Conservation (phyloP, 2,329 filamentous ascomycete genomes). For the Colletotrichum graminicola region DNA sequence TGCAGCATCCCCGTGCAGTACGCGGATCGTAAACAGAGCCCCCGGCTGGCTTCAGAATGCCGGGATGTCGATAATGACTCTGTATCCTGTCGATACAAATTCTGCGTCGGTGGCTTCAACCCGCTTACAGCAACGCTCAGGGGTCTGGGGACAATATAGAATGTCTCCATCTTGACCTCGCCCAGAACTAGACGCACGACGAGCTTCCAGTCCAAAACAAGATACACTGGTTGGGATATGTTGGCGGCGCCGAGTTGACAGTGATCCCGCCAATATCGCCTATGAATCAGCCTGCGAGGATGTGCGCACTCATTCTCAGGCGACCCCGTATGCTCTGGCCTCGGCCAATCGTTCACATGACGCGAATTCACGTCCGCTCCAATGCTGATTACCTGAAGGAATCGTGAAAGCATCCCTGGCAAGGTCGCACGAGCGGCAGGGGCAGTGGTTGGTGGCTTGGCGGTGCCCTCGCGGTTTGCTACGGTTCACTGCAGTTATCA, state of each 20-base stretch:
- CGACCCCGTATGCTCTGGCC: not conserved
- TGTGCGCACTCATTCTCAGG: not conserved
- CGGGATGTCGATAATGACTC: not conserved
- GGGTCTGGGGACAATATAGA: too few species aligned
- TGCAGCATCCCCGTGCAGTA: slow-evolving; percentile 6
- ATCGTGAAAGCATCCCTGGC: not conserved
- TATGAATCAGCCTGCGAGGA: not conserved
- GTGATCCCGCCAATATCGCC: not conserved
- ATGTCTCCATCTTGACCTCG: not conserved
- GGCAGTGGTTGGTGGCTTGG: not conserved
- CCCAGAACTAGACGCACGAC: not conserved
- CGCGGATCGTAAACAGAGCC: slow-evolving; percentile 3
- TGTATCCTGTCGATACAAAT: not conserved
- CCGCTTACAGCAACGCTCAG: not conserved
- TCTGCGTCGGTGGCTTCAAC: not conserved
- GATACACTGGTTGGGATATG: not conserved
- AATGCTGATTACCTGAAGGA: too few species aligned
- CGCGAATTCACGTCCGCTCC: not conserved
- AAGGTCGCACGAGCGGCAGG: not conserved
- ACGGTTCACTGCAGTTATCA: not conserved
- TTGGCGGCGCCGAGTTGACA: not conserved
- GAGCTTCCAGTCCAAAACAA: not conserved
- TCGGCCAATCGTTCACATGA: not conserved
- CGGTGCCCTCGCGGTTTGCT: too few species aligned
- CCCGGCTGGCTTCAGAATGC: not conserved